These are phyloP conservation scores for Beauveria sp. DNA, from an alignment of 2,329 filamentous ascomycete species.

Conservation along the genomic window DNA sequence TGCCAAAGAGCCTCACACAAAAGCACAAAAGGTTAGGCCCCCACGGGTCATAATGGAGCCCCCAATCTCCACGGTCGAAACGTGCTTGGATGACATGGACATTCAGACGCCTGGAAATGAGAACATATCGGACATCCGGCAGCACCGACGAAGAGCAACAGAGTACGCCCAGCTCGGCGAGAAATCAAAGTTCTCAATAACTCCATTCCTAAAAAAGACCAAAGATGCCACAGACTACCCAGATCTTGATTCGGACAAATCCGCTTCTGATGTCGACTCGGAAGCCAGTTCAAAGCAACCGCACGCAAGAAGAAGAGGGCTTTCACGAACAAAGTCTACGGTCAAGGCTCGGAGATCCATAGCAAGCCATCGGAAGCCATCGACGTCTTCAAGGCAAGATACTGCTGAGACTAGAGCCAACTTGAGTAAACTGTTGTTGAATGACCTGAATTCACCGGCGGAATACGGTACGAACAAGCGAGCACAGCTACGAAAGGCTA, in stretches of 20 bases:
- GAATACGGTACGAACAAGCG: neutral
- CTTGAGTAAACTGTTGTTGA: neutral
- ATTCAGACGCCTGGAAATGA: slow-evolving; percentile 40
- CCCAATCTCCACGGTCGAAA: neutral
- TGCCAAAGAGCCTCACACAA: neutral
- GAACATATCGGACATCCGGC: slow-evolving; percentile 32
- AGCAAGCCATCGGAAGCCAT: neutral
- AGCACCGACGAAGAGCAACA: slow-evolving; percentile 47
- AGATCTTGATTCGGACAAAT: slow-evolving; percentile 12
- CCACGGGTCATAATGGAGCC: neutral
- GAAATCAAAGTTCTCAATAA: slow-evolving; percentile 90
- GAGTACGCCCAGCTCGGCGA: slow-evolving; percentile 57
- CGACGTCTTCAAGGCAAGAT: neutral
- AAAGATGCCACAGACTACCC: slow-evolving; percentile 40
- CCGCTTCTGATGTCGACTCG: neutral
- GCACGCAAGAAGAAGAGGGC: neutral
- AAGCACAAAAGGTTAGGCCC: neutral
- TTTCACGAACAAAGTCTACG: neutral
- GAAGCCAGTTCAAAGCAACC: neutral
- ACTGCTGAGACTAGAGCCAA: too few relatives aligned
- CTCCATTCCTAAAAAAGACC: slow-evolving; percentile 79
- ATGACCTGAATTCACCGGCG: neutral
- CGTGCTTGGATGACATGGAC: slow-evolving; percentile 31
- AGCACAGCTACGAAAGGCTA: neutral
- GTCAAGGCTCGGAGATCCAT: neutral